A percentile compares a stretch with the other conserved stretches of the same genome.
Conservation (phyloP, 2,329 filamentous ascomycete genomes). For the Xylaria hypoxylon region DNA sequence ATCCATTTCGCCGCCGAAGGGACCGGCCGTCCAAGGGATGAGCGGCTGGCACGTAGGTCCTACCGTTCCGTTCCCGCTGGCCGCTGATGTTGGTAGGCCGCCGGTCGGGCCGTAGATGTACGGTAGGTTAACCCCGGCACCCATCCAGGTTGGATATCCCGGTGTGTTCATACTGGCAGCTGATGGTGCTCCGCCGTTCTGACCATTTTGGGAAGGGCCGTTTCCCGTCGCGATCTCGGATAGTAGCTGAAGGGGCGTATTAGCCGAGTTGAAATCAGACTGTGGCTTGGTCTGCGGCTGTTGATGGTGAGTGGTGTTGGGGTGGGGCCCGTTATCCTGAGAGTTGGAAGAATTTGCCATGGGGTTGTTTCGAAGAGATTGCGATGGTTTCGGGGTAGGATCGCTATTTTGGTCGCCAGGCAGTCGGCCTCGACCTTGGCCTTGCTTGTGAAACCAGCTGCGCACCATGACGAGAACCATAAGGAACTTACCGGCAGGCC, state of each 20-base stretch:
- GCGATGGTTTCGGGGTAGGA: slow-evolving; percentile 17
- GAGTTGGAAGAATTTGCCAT: not conserved
- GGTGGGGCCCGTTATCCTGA: slow-evolving; percentile 10
- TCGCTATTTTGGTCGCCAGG: slow-evolving; percentile 37
- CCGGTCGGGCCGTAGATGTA: slow-evolving; percentile 53
- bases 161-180: slow-evolving; percentile 42
- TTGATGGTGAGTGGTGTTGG: slow-evolving; percentile 35
- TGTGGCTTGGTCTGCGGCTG: slow-evolving; percentile 42
- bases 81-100: slow-evolving; percentile 29
- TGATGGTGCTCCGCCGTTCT: slow-evolving; percentile 32
- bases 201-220: slow-evolving; percentile 48
- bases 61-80: slow-evolving; percentile 14
- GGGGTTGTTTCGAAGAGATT: slow-evolving; percentile 14
- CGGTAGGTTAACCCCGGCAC: slow-evolving; percentile 46
- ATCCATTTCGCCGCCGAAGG: slow-evolving; percentile 52
- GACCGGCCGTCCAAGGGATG: slow-evolving; percentile 49
- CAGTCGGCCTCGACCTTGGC: slow-evolving; percentile 40
- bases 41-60: slow-evolving; percentile 24
- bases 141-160: slow-evolving; percentile 42
- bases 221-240: slow-evolving; percentile 67
- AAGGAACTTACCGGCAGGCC: slow-evolving; percentile 76
- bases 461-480: slow-evolving; percentile 77
- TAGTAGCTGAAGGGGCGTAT: slow-evolving; percentile 67
- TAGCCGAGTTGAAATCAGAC: slow-evolving; percentile 53
- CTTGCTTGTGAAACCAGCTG: slow-evolving; percentile 73